Percentiles rank a stretch among this genome's conserved stretches.
These are phyloP conservation scores for Cephalotrichum gorgonifer DNA, from an alignment of 2,329 filamentous ascomycete species.

Conservation along the genomic window DNA sequence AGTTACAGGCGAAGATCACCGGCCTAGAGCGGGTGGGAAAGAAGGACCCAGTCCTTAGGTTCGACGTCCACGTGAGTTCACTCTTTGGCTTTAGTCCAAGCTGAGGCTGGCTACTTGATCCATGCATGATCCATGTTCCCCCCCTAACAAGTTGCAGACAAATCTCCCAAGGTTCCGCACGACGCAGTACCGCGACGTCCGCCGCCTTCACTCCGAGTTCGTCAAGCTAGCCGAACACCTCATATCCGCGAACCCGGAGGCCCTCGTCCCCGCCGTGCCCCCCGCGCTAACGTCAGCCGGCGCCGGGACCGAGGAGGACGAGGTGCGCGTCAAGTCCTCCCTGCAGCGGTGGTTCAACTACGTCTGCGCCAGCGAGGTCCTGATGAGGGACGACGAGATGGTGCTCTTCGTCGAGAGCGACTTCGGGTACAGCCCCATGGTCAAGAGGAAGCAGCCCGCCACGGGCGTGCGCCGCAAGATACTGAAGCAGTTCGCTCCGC, in stretches of 20 bases:
- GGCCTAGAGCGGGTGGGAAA: constrained; percentile 85
- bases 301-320: constrained; percentile 92
- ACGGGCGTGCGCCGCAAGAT: constrained; percentile 92
- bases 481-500: constrained; percentile 95
- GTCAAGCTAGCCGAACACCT: constrained; percentile 92
- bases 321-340: constrained; percentile 74
- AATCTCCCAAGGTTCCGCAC: constrained; percentile 98
- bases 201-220: constrained; percentile 91
- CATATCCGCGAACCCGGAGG: constrained; percentile 94
- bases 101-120: background rate
- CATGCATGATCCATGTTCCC: background rate
- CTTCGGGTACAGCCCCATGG: constrained; percentile 93
- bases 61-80: constrained; percentile 78
- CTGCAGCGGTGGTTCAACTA: constrained; percentile 95
- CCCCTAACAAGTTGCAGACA: constrained; percentile 64
- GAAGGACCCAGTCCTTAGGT: constrained; percentile 89
- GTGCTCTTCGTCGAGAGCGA: constrained; percentile 98
- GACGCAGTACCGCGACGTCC: constrained; percentile 95
- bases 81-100: background rate
- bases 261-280: constrained; percentile 86
- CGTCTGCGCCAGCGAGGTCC: constrained; percentile 80
- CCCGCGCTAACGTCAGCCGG: constrained; percentile 91
- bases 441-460: constrained; percentile 91
- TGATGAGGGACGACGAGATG: constrained; percentile 95
- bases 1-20: constrained; percentile 89